A percentile compares a stretch with the other conserved stretches of the same genome.
phyloP scores from a whole-genome alignment of 208 protist genomes.

The Trypanosoma lewisi region DNA sequence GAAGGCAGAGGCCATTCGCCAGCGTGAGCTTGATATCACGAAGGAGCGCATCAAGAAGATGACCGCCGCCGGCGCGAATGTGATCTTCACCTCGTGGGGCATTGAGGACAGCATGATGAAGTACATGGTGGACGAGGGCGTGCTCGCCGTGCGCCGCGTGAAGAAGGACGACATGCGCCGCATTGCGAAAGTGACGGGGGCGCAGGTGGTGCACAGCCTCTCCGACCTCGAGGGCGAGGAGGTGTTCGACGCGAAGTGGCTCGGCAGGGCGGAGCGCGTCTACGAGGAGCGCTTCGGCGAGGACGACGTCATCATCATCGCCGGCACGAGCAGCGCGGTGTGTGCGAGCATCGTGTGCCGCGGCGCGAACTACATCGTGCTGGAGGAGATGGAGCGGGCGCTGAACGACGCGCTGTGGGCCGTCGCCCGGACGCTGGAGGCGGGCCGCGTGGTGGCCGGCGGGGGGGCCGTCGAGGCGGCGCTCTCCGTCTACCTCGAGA shows the following conservation, averaged over 20 bases:
- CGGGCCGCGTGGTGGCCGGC: conserved; percentile 96
- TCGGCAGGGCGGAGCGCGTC: conserved; percentile 96
- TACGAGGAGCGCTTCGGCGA: conserved; percentile 96
- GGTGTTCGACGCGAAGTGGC: conserved; percentile 91
- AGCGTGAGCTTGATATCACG: conserved; percentile 97
- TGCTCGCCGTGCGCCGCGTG: conserved; percentile 96
- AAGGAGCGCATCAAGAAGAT: conserved; percentile 98
- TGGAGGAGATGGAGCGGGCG: conserved; percentile 98
- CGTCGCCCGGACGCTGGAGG: conserved; percentile 98
- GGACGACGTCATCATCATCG: conserved; percentile 96
- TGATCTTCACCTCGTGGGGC: conserved; percentile 99
- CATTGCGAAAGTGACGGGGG: conserved; percentile 98
- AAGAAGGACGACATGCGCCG: conserved; percentile 96
- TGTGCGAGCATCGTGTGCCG: conserved; percentile 98
- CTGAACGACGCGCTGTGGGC: conserved; percentile 99
- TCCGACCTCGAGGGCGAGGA: conserved; percentile 98
- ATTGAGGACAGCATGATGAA: conserved; percentile 99
- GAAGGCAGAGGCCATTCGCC: conserved; percentile 97
- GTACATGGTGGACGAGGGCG: conserved; percentile 98
- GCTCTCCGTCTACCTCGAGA: conserved; percentile 98
- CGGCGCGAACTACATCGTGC: conserved; percentile 97
- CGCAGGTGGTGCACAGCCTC: conserved; percentile 93
- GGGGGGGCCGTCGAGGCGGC: conserved; percentile 98
- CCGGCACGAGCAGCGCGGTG: conserved; percentile 74
- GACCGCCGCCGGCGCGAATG: conserved; percentile 97